Evolutionary conservation across 768 basidiomycete species (phyloP).

Genomic region (Mycena crocata): DNA sequence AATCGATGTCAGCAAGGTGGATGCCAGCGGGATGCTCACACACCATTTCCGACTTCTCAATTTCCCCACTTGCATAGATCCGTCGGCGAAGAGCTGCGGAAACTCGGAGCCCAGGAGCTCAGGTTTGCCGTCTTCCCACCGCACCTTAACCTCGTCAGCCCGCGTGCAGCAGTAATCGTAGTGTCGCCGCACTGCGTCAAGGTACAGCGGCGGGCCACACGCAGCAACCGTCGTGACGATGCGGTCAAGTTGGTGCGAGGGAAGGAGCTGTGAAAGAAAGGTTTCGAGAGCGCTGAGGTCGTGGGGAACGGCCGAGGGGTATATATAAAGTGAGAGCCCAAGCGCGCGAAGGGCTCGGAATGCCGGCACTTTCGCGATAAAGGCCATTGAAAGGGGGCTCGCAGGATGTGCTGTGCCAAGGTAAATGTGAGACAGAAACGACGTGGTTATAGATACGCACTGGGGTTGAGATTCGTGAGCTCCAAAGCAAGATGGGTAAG

Average conservation of each 20-base stretch:
- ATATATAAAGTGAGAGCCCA: slow-evolving; percentile 11
- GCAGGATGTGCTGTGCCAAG: background rate
- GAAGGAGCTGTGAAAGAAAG: slow-evolving; percentile 5
- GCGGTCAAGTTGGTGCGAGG: background rate
- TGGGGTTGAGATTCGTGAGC: slow-evolving; percentile 18
- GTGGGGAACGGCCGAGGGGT: slow-evolving; percentile 10
- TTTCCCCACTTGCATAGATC: slow-evolving; percentile 13
- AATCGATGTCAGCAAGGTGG: background rate
- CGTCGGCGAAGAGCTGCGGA: slow-evolving; percentile 9
- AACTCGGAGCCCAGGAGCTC: background rate
- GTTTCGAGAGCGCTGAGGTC: slow-evolving; percentile 14
- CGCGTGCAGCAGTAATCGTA: slow-evolving; percentile 11
- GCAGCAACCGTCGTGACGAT: slow-evolving; percentile 15
- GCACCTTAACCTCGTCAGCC: slow-evolving; percentile 10
- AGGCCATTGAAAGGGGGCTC: slow-evolving; percentile 4
- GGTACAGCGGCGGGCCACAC: background rate
- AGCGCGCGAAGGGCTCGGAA: slow-evolving; percentile 10
- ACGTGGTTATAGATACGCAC: background rate
- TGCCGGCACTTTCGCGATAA: slow-evolving; percentile 2
- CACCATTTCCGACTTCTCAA: slow-evolving; percentile 13
- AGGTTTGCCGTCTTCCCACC: slow-evolving; percentile 14
- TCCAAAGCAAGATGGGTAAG: slow-evolving; percentile 17
- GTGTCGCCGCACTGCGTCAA: slow-evolving; percentile 4
- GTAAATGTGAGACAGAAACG: background rate
- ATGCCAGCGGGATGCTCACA: background rate